A percentile compares a stretch with the other conserved stretches of the same genome.
phyloP scores from a whole-genome alignment of 345 rosid species.

The Salix caprea region DNA sequence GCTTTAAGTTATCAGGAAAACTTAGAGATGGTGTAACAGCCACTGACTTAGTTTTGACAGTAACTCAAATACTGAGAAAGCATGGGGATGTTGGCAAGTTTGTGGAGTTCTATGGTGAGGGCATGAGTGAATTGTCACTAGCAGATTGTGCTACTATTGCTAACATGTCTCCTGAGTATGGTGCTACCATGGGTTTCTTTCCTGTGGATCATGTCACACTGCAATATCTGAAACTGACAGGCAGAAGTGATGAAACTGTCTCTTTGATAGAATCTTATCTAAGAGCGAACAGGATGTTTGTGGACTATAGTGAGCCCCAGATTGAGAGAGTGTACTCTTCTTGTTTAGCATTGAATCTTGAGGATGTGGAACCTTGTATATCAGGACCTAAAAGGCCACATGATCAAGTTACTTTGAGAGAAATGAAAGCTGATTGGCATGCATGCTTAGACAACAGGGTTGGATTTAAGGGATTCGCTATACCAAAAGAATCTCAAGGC shows the following conservation, averaged over 20 bases:
- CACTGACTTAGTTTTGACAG: conserved; percentile 92
- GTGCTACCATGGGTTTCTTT: conserved; percentile 98
- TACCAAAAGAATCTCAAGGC: conserved; percentile 69
- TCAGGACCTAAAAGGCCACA: conserved; percentile 97
- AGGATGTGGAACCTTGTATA: conserved; percentile 77
- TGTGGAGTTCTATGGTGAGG: conserved; percentile 84
- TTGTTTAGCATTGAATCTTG: conserved; percentile 64
- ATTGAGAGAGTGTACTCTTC: conserved; percentile 58
- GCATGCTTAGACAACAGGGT: conserved; percentile 78
- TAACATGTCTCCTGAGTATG: conserved; percentile 97
- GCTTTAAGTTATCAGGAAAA: conserved; percentile 74
- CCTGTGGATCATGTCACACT: conserved; percentile 92
- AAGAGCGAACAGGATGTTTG: conserved; percentile 87
- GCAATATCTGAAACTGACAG: conserved; percentile 79
- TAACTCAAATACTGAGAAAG: conserved; percentile 89
- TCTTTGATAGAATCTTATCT: conserved; percentile 80
- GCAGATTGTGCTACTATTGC: conserved; percentile 99
- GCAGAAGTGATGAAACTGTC: conserved; percentile 74
- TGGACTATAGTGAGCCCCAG: conserved; percentile 81
- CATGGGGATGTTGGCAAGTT: conserved; percentile 97
- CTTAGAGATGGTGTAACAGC: conserved; percentile 86
- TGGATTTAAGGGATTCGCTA: conserved; percentile 92
- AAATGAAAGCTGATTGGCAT: conserved; percentile 96
- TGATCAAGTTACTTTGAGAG: conserved; percentile 76
- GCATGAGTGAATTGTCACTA: conserved; percentile 79